Conservation (phyloP, 805 yeast species). For the Lipomyces oligophaga region DNA sequence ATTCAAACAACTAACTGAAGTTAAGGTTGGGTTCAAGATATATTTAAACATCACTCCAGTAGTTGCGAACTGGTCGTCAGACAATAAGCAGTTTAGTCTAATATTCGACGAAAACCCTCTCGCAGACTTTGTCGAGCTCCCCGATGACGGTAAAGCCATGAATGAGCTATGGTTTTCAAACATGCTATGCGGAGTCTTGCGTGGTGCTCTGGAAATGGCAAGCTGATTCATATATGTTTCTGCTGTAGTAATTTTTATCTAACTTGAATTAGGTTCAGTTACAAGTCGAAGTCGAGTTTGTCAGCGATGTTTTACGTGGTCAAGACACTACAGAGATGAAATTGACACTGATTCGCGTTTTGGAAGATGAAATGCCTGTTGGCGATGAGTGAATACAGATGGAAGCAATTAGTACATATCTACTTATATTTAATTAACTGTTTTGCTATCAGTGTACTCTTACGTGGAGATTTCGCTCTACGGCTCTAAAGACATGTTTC, state of each 20-base stretch:
- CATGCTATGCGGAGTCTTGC: slow-evolving; percentile 79
- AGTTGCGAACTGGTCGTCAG: slow-evolving; percentile 70
- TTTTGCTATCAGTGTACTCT: no score
- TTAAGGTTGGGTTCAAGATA: slow-evolving; percentile 74
- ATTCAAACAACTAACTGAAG: neutral
- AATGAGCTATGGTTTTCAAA: slow-evolving; percentile 90
- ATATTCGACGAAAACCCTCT: slow-evolving; percentile 81
- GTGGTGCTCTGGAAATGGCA: slow-evolving; percentile 86
- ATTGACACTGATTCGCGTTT: slow-evolving; percentile 62
- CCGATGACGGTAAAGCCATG: slow-evolving; percentile 66
- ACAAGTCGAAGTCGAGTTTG: slow-evolving; percentile 77
- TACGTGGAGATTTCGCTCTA: no score
- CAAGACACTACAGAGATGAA: slow-evolving; percentile 76
- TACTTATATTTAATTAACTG: no score
- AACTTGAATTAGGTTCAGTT: slow-evolving; percentile 58
- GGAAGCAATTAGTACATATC: neutral
- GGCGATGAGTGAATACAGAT: slow-evolving; percentile 67
- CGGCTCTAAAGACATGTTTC: no score
- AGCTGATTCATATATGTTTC: neutral
- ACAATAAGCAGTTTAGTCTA: slow-evolving; percentile 68
- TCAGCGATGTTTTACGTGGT: slow-evolving; percentile 78
- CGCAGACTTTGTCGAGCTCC: slow-evolving; percentile 92
- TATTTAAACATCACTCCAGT: slow-evolving; percentile 79
- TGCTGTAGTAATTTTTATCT: neutral
- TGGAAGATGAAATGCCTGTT: slow-evolving; percentile 94